These are phyloP conservation scores for Rubroshorea leprosula DNA, from an alignment of 345 rosid genomes.

Conservation along the genomic window DNA sequence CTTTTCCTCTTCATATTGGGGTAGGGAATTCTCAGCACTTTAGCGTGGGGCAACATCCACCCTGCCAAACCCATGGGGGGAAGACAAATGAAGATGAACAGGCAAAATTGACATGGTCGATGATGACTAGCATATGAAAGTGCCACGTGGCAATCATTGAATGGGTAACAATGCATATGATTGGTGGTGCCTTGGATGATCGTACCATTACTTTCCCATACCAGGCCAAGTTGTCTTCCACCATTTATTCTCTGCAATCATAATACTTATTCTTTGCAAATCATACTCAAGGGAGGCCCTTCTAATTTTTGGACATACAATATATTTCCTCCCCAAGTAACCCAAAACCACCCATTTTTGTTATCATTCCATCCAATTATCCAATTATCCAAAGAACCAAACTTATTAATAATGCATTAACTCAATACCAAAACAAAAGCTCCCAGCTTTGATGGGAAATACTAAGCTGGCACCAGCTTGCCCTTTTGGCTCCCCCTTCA, in stretches of 20 bases:
- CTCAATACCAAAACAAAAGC: too few species aligned
- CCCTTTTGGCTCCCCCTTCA: conserved; percentile 6
- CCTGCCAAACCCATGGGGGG: background rate
- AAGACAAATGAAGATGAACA: background rate
- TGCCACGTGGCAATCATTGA: background rate
- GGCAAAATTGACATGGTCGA: background rate
- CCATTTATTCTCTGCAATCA: too few species aligned
- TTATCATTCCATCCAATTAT: background rate
- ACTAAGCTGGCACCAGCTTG: conserved; percentile 31
- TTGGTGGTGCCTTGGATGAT: conserved; percentile 1
- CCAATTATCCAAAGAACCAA: conserved; percentile 7
- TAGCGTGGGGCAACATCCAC: too few species aligned
- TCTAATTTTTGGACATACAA: background rate
- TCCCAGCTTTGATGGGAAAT: too few species aligned
- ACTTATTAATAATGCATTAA: conserved; percentile 22
- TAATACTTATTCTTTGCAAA: conserved; percentile 4
- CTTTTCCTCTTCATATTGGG: too few species aligned
- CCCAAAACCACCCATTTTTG: background rate
- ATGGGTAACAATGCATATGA: background rate
- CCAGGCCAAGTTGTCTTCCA: conserved; percentile 23
- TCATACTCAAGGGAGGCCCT: conserved; percentile 4
- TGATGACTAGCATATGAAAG: background rate
- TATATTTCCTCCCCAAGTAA: background rate
- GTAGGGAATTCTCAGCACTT: too few species aligned
- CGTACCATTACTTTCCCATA: conserved; percentile 8